Evolutionary conservation across 768 basidiomycete species (phyloP).

Genomic region (Mycena sanguinolenta): DNA sequence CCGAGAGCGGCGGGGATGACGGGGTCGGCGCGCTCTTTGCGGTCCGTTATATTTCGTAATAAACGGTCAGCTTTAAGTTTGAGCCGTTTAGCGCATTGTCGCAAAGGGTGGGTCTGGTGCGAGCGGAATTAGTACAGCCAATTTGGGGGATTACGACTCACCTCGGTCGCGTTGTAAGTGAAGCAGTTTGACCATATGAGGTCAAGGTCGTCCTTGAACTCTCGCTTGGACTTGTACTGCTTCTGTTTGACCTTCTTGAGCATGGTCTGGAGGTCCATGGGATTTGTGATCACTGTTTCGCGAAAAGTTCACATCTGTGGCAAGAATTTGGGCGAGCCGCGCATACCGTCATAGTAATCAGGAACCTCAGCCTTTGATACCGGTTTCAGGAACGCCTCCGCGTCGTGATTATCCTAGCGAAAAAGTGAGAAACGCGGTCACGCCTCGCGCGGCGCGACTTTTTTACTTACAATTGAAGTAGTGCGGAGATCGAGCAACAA

Average conservation of each 20-base stretch:
- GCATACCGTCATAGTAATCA: constrained; percentile 92
- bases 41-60: constrained; percentile 90
- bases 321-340: constrained; percentile 9
- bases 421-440: constrained; percentile 43
- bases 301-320: constrained; percentile 25
- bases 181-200: constrained; percentile 98
- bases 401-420: constrained; percentile 86
- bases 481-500: constrained; percentile 88
- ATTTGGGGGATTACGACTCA: constrained; percentile 52
- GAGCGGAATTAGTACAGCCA: not conserved
- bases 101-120: constrained; percentile 87
- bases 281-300: constrained; percentile 84
- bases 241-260: constrained; percentile 93
- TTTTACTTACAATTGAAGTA: constrained; percentile 70
- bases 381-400: constrained; percentile 93
- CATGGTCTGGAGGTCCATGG: constrained; percentile 97
- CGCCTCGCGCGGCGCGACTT: constrained; percentile 37
- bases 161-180: constrained; percentile 92
- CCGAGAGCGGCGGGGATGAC: constrained; percentile 62
- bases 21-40: constrained; percentile 83
- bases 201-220: constrained; percentile 94
- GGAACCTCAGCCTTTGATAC: constrained; percentile 92
- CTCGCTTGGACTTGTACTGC: constrained; percentile 92
- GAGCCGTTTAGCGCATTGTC: constrained; percentile 84
- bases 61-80: constrained; percentile 88